These are phyloP conservation scores for Solanum etuberosum DNA, from an alignment of 257 asterid genomes.

Conservation along the genomic window DNA sequence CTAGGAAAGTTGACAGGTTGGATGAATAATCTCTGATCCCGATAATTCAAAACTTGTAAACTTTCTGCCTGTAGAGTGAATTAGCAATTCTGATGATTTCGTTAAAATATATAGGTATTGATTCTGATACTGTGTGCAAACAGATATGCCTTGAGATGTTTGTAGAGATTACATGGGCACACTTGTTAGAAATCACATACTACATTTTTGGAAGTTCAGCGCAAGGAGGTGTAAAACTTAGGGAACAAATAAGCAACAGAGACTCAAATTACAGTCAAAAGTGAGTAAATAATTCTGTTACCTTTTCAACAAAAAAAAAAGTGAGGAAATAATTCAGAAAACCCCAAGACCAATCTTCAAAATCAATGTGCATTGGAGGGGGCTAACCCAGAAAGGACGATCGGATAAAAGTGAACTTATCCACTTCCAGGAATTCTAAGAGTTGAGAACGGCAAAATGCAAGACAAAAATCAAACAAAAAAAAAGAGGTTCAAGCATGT, in stretches of 20 bases:
- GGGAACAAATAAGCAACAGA: background rate
- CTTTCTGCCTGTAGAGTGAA: background rate
- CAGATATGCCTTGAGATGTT: background rate
- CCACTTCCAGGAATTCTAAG: background rate
- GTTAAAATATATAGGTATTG: background rate
- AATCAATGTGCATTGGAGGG: background rate
- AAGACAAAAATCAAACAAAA: background rate
- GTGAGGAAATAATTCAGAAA: background rate
- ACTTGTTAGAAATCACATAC: background rate
- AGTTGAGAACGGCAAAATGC: background rate
- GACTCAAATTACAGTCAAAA: background rate
- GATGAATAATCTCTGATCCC: background rate
- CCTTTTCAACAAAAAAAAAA: background rate
- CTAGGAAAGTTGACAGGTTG: background rate
- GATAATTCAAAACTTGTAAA: background rate
- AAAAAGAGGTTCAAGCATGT: background rate
- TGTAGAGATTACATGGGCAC: background rate
- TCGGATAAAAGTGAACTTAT: background rate
- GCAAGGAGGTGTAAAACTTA: background rate
- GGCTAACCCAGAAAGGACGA: background rate
- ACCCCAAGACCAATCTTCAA: background rate
- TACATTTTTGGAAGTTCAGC: background rate
- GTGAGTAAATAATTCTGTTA: background rate
- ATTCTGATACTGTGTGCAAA: background rate
- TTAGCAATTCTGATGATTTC: background rate